phyloP scores from a whole-genome alignment of 2,329 filamentous ascomycete genomes.

The Gaeumannomyces tritici region DNA sequence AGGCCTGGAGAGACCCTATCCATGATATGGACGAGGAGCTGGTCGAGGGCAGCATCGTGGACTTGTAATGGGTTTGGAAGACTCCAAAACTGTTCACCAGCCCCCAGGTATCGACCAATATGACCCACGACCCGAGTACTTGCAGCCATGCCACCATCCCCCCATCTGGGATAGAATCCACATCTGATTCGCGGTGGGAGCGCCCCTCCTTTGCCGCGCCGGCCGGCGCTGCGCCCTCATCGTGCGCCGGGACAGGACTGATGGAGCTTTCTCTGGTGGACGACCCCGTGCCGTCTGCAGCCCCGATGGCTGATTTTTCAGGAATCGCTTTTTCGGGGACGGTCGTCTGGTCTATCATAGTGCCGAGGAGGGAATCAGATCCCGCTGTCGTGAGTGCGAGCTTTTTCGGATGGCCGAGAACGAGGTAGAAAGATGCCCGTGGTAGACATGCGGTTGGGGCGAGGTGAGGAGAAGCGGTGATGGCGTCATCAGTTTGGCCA shows the following conservation, averaged over 20 bases:
- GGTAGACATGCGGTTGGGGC: no score
- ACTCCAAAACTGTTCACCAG: slow-evolving; percentile 28
- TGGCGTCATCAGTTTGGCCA: no score
- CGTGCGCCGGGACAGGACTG: no score
- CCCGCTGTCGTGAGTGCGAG: not conserved
- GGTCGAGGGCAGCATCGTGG: slow-evolving; percentile 18
- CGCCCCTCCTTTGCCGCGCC: not conserved
- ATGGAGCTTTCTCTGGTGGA: not conserved
- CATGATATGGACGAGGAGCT: slow-evolving; percentile 31
- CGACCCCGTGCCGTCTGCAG: not conserved
- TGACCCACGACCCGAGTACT: slow-evolving; percentile 25
- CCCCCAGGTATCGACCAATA: slow-evolving; percentile 27
- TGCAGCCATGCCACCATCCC: slow-evolving; percentile 29
- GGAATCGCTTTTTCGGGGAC: not conserved
- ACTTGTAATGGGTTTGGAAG: slow-evolving; percentile 34
- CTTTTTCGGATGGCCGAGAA: not conserved
- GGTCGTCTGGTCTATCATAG: not conserved
- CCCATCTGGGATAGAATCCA: slow-evolving; percentile 18
- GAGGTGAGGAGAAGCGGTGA: no score
- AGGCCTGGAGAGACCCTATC: slow-evolving; percentile 33
- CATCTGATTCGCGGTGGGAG: not conserved
- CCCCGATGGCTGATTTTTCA: not conserved
- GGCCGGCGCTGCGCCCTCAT: not conserved
- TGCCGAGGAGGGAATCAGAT: not conserved
- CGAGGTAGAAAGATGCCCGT: not conserved